These are phyloP conservation scores for Blastobotrys ciferrii DNA, from an alignment of 1,139 yeast genomes.

Conservation along the genomic window DNA sequence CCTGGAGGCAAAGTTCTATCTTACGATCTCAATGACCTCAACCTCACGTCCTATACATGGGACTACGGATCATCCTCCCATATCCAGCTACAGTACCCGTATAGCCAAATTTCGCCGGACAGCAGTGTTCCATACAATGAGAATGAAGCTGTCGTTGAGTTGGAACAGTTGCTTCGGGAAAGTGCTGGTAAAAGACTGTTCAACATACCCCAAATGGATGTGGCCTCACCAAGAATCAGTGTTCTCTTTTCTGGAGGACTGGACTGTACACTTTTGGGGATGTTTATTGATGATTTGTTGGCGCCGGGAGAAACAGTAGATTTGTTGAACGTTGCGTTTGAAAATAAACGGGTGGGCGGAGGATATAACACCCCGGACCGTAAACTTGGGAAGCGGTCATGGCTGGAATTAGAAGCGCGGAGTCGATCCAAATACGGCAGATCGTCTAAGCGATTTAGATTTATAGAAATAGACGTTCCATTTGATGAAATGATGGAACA, in stretches of 20 bases:
- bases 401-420: conserved; percentile 43
- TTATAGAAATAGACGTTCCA: conserved; percentile 68
- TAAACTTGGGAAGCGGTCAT: conserved; percentile 61
- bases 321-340: conserved; percentile 91
- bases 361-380: conserved; percentile 76
- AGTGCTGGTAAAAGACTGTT: conserved; percentile 53
- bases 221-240: conserved; percentile 42
- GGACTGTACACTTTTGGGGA: conserved; percentile 80
- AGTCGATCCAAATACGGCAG: conserved; percentile 8
- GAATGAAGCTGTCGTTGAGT: conserved; percentile 15
- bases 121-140: conserved; percentile 2
- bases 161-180: conserved; percentile 21
- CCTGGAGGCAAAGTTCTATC: conserved; percentile 32
- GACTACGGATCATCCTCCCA: too few species aligned
- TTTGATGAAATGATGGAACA: conserved; percentile 61
- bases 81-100: conserved; percentile 14
- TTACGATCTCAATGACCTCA: conserved; percentile 20
- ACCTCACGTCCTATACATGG: conserved; percentile 16
- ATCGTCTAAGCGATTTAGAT: conserved; percentile 39
- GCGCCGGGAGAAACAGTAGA: conserved; percentile 48
- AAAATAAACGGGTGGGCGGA: conserved; percentile 73
- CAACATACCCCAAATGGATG: conserved; percentile 42
- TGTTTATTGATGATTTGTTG: conserved; percentile 38
- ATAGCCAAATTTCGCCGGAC: conserved; percentile 8
- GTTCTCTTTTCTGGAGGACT: conserved; percentile 90